Evolutionary conservation across 1,284 basidiomycete species (phyloP), one percentile per base, ranked within the genome.

Genomic region (Cutaneotrichosporon cavernicola): DNA sequence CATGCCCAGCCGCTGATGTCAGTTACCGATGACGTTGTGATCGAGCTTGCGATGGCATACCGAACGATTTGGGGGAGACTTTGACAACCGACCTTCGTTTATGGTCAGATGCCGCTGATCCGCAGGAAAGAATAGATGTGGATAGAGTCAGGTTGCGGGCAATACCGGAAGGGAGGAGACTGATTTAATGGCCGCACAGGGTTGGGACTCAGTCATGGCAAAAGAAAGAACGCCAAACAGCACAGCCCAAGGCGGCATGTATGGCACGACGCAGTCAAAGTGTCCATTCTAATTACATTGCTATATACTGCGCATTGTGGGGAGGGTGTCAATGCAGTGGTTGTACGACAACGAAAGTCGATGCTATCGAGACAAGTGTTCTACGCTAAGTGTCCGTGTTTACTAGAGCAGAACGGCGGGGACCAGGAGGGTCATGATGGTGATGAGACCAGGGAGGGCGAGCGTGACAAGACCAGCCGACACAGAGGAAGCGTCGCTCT

Each of bases 351-450:
- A 18, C 21, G 40, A 16, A 32, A 40, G 34, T 18, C 21, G 47
- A 50, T 60, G 58, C 58, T 50, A 52, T 32, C 40, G 16, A 56
- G 22, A 59, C 21, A 51, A 32, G 8, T 50, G 58, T 36, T 55
- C 36, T 43, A 56, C 38, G 16, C 55, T 56, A 43, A 56, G 11
- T 56, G 55, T 56, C 55, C 55, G 55, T 56, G 55, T 56, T 34
- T 36, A 30, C 36, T 55, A 61, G 43, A 61, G 53, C 11, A 61
- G 52, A 14, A 50, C 51, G 22, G 60, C 43, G 22, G 60, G 38
- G 32, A 61, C 31, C 18, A 62, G 30, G 30, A 51, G 50, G 26
- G 22, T 26, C 50, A 51, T 9, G 31, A 51, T 26, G 47, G 49
- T 30, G 16, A 50, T 22, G 14, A 50, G 49, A 50, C 49, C 49